Evolutionary conservation across 23 red algal genomes (phyloP), one percentile per base, ranked within the genome.

Genomic region (Gracilaria vermiculophylla): DNA sequence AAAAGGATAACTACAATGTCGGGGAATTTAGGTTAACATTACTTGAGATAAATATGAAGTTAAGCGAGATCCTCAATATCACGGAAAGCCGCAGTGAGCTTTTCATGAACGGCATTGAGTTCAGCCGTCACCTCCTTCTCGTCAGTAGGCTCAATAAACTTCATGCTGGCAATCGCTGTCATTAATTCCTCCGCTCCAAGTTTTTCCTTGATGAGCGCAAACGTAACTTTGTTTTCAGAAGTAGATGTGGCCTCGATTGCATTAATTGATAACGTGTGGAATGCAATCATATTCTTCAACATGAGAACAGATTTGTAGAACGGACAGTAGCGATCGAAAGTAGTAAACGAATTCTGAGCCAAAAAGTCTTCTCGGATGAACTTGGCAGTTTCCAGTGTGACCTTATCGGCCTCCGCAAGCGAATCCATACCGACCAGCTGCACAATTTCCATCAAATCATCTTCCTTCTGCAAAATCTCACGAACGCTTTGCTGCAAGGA

Each of bases 371-470:
- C 97, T 23, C 97, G 92, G 53, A 99, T 92, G 56, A 95, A 93
- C 62, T 94, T 99, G 0, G 97, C 97, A 51, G 77, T 88, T 76
- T 94, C 97, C 45, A 99, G 83, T 3, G 93, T 95, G 5, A 95
- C 86, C 85, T 99, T 99, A 77, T 99, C 97, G 44, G 67, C 84
- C 61, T 99, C 97, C 11, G 97, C 97, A 9, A 99, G 72, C 0
- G 92, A 92, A 79, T 99, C 97, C 78, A 90, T 95, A 56, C 97
- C 97, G 15, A 99, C 97, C 17, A 99, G 71, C 77, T 94, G 92
- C 75, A 99, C 97, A 62, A 99, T 99, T 82, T 99, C 97, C 92
- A 93, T 99, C 45, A 99, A 69, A 65, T 95, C 93, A 69, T 99
- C 97, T 69, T 99, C 97, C 29, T 91, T 95, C 69, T 99, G 97